phyloP scores from a whole-genome alignment of 1,284 basidiomycete species.

The Filobasidium uniguttulatum region DNA sequence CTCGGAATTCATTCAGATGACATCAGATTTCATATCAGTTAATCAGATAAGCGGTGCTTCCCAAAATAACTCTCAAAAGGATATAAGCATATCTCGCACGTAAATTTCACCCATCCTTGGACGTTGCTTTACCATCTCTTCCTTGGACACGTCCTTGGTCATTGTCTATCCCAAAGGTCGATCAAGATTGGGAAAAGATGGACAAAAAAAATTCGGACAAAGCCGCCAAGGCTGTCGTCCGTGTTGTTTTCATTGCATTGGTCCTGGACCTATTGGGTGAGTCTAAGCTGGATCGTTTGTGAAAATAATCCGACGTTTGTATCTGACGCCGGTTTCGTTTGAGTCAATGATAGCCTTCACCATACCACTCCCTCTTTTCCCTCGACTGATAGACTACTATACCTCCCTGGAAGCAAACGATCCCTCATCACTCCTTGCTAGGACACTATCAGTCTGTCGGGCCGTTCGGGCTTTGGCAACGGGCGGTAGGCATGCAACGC shows the following conservation, averaged over 20 bases:
- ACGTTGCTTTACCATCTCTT: too few relatives aligned
- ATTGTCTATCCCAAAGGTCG: too few relatives aligned
- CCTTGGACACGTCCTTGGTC: too few relatives aligned
- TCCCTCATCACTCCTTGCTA: slow-evolving; percentile 50
- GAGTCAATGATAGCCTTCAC: slow-evolving; percentile 53
- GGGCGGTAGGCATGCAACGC: slow-evolving; percentile 54
- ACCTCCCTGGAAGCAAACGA: slow-evolving; percentile 36
- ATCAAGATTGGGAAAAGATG: too few relatives aligned
- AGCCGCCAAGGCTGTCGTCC: slow-evolving; percentile 36
- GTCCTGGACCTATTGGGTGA: slow-evolving; percentile 68
- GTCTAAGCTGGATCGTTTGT: slow-evolving; percentile 65
- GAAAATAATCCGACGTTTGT: slow-evolving; percentile 33
- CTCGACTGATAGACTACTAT: slow-evolving; percentile 57
- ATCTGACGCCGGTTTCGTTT: background rate
- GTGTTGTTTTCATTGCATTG: slow-evolving; percentile 68
- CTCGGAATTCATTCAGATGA: too few relatives aligned
- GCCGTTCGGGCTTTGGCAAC: slow-evolving; percentile 46
- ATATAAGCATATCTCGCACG: too few relatives aligned
- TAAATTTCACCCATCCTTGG: too few relatives aligned
- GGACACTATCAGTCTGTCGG: slow-evolving; percentile 52
- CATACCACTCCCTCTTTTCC: slow-evolving; percentile 84
- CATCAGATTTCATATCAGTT: too few relatives aligned
- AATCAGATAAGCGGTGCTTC: too few relatives aligned
- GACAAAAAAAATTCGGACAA: too few relatives aligned
- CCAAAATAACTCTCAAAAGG: too few relatives aligned